Conservation (phyloP, 2,329 filamentous ascomycete genomes). For the Alternaria conjuncta region DNA sequence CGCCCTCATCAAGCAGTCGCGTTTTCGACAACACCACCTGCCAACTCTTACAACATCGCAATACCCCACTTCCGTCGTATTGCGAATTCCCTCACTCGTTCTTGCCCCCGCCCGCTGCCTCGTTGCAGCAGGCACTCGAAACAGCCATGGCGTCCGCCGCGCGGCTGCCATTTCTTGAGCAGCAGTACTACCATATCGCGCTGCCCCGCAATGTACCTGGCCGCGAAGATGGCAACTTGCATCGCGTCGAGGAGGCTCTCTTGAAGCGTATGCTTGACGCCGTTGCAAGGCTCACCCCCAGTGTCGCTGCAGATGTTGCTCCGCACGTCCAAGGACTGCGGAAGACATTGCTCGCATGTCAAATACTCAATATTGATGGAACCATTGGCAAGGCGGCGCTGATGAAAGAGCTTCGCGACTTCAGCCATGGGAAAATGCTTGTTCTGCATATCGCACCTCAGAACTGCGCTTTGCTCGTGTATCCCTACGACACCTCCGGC, state of each 20-base stretch:
- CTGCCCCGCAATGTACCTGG: slow-evolving; percentile 50
- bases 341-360: slow-evolving; percentile 21
- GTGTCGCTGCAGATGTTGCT: slow-evolving; percentile 13
- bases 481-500: slow-evolving; percentile 22
- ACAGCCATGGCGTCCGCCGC: slow-evolving; percentile 24
- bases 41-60: neutral
- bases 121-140: slow-evolving; percentile 2
- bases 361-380: slow-evolving; percentile 30
- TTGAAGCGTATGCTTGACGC: slow-evolving; percentile 37
- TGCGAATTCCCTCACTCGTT: neutral
- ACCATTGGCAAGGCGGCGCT: slow-evolving; percentile 32
- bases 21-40: neutral
- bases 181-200: slow-evolving; percentile 47
- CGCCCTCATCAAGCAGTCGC: neutral
- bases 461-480: slow-evolving; percentile 57
- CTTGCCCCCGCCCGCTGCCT: neutral
- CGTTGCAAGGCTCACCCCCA: slow-evolving; percentile 21
- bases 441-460: slow-evolving; percentile 57
- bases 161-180: slow-evolving; percentile 22
- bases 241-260: slow-evolving; percentile 37
- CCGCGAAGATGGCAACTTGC: slow-evolving; percentile 37
- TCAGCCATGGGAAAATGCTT: slow-evolving; percentile 37
- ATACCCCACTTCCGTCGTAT: neutral
- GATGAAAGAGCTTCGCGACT: slow-evolving; percentile 21
- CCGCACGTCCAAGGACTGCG: slow-evolving; percentile 20